A percentile compares a stretch with the other conserved stretches of the same genome.
Conservation (phyloP, 345 rosid genomes). For the Lumnitzera racemosa region DNA sequence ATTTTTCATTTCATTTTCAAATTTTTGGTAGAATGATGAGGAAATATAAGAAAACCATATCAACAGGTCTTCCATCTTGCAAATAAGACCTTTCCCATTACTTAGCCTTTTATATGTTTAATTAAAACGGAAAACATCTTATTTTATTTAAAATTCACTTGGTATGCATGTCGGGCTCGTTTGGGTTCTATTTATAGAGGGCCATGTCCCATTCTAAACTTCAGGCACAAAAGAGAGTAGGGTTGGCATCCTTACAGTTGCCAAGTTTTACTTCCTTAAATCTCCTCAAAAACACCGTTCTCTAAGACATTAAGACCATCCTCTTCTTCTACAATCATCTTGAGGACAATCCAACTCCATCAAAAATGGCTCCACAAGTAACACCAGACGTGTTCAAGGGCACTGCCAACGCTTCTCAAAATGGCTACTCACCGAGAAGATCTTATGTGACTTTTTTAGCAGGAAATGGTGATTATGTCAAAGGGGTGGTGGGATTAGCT, state of each 20-base stretch:
- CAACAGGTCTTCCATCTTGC: too few species aligned
- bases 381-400: constrained; percentile 20
- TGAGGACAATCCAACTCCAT: neutral
- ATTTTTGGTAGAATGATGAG: too few species aligned
- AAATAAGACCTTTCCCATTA: too few species aligned
- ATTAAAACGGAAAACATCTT: neutral
- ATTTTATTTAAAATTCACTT: constrained; percentile 21
- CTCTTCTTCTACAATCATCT: too few species aligned
- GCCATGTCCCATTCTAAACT: constrained; percentile 5
- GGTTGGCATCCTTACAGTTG: constrained; percentile 17
- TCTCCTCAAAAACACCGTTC: constrained; percentile 13
- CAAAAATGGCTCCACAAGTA: constrained; percentile 38
- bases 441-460: constrained; percentile 74
- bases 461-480: constrained; percentile 62
- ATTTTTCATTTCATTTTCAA: too few species aligned
- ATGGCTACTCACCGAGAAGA: constrained; percentile 19
- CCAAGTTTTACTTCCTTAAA: constrained; percentile 23
- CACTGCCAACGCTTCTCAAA: constrained; percentile 15
- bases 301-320: too few species aligned
- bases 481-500: constrained; percentile 74
- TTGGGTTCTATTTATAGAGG: constrained; percentile 22
- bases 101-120: too few species aligned
- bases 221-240: constrained; percentile 23
- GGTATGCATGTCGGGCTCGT: constrained; percentile 3
- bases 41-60: too few species aligned